Percentiles rank a stretch among this genome's conserved stretches.
phyloP scores from a whole-genome alignment of 2,329 filamentous ascomycete species.

The Xylaria digitata region DNA sequence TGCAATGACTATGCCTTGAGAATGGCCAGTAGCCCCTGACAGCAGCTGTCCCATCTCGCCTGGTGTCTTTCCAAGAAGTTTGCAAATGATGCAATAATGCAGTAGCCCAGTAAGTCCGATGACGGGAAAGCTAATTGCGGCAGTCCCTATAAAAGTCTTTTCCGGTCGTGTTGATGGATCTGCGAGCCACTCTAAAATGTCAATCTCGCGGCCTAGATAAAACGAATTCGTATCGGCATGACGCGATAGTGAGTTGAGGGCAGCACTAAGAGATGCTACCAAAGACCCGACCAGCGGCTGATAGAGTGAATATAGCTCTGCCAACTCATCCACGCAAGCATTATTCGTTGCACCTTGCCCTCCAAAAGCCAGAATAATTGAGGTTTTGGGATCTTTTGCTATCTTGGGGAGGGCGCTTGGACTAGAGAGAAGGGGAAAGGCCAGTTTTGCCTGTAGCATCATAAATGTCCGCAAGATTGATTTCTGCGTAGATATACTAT shows the following conservation, averaged over 20 bases:
- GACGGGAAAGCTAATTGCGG: constrained; percentile 35
- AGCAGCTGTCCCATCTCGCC: constrained; percentile 30
- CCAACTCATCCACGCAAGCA: constrained; percentile 34
- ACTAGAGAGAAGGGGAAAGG: constrained; percentile 24
- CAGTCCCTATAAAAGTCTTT: constrained; percentile 25
- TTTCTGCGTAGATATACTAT: constrained; percentile 28
- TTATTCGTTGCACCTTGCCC: constrained; percentile 31
- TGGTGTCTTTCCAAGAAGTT: constrained; percentile 32
- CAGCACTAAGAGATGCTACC: constrained; percentile 20
- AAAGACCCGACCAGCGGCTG: constrained; percentile 29
- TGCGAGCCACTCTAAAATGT: constrained; percentile 28
- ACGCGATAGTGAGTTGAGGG: constrained; percentile 26
- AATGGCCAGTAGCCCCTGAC: constrained; percentile 88
- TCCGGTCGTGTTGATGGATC: constrained; percentile 28
- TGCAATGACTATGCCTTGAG: constrained; percentile 93
- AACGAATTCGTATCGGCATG: constrained; percentile 32
- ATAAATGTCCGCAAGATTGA: constrained; percentile 32
- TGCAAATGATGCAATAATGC: constrained; percentile 35
- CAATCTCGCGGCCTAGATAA: constrained; percentile 35
- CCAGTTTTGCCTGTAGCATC: constrained; percentile 26
- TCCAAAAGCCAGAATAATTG: constrained; percentile 33
- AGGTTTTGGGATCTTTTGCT: constrained; percentile 15
- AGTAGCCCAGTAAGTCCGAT: constrained; percentile 31
- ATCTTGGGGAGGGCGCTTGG: constrained; percentile 23
- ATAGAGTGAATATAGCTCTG: constrained; percentile 35